phyloP scores from a whole-genome alignment of 2,329 filamentous ascomycete species.

The Fusarium sp. region DNA sequence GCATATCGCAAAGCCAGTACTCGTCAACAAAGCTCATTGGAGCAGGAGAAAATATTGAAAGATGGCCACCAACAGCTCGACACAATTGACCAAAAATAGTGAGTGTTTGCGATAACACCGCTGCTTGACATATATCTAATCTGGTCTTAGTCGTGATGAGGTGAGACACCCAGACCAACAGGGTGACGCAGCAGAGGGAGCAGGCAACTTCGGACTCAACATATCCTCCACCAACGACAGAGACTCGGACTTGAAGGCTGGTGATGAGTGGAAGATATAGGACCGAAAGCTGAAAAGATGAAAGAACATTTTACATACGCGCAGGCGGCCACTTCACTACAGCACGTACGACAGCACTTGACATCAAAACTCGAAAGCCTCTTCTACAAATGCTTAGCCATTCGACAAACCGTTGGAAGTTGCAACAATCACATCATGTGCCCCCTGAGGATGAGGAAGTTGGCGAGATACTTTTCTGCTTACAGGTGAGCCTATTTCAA shows the following conservation, averaged over 20 bases:
- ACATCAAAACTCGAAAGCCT: background rate
- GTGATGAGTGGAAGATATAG: background rate
- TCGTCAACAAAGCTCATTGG: background rate
- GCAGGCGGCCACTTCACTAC: background rate
- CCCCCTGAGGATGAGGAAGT: background rate
- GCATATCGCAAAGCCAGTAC: background rate
- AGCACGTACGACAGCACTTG: background rate
- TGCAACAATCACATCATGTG: background rate
- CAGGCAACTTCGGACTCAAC: background rate
- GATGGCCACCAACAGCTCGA: background rate
- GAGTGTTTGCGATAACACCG: background rate
- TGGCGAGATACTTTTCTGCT: background rate
- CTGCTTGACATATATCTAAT: background rate
- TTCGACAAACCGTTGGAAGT: background rate
- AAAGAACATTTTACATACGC: background rate
- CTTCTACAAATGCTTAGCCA: background rate
- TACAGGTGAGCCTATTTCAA: background rate
- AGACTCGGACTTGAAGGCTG: background rate
- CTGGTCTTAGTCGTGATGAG: background rate
- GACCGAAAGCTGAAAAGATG: background rate
- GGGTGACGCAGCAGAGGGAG: fast-evolving
- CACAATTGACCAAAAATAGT: background rate
- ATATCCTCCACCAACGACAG: background rate
- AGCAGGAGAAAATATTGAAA: background rate
- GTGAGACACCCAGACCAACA: background rate